Evolutionary conservation across 2,329 filamentous ascomycete genomes (phyloP).

Genomic region (Fusarium irregulare): DNA sequence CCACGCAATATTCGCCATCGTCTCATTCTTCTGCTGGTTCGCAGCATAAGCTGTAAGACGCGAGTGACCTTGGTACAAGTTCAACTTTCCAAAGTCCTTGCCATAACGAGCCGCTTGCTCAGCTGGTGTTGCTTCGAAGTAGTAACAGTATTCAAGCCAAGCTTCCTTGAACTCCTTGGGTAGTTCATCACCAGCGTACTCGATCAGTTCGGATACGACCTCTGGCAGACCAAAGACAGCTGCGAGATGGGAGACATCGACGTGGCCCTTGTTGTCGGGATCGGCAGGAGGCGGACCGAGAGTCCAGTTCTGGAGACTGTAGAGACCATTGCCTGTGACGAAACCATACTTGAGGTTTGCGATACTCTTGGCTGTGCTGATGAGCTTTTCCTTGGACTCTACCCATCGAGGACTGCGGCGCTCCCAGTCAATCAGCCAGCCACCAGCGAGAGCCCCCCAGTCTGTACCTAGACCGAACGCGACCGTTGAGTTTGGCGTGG

Average conservation of each 20-base stretch:
- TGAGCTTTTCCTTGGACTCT: slow-evolving; percentile 63
- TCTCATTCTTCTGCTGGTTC: slow-evolving; percentile 55
- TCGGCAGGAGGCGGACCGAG: slow-evolving; percentile 65
- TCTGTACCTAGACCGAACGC: slow-evolving; percentile 68
- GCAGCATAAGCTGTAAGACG: slow-evolving; percentile 67
- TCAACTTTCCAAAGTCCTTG: slow-evolving; percentile 58
- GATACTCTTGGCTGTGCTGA: slow-evolving; percentile 61
- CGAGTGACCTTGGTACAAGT: slow-evolving; percentile 67
- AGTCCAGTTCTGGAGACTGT: slow-evolving; percentile 61
- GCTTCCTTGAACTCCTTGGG: slow-evolving; percentile 63
- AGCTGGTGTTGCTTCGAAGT: slow-evolving; percentile 61
- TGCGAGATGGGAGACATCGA: slow-evolving; percentile 66
- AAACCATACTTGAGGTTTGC: slow-evolving; percentile 68
- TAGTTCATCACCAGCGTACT: slow-evolving; percentile 59
- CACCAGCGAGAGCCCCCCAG: slow-evolving; percentile 66
- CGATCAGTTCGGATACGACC: slow-evolving; percentile 65
- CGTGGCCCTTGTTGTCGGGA: slow-evolving; percentile 61
- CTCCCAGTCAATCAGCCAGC: slow-evolving; percentile 71
- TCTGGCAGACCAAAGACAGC: slow-evolving; percentile 70
- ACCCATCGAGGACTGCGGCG: slow-evolving; percentile 64
- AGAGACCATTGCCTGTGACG: slow-evolving; percentile 65
- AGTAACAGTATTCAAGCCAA: slow-evolving; percentile 71
- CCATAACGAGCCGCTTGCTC: slow-evolving; percentile 68
- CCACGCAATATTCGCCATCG: slow-evolving; percentile 64
- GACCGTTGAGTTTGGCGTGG: slow-evolving; percentile 54